Evolutionary conservation across 164 flowering plant genomes (phyloP), one percentile per base, ranked within the genome.

Genomic region (Kalanchoe fedtschenkoi): DNA sequence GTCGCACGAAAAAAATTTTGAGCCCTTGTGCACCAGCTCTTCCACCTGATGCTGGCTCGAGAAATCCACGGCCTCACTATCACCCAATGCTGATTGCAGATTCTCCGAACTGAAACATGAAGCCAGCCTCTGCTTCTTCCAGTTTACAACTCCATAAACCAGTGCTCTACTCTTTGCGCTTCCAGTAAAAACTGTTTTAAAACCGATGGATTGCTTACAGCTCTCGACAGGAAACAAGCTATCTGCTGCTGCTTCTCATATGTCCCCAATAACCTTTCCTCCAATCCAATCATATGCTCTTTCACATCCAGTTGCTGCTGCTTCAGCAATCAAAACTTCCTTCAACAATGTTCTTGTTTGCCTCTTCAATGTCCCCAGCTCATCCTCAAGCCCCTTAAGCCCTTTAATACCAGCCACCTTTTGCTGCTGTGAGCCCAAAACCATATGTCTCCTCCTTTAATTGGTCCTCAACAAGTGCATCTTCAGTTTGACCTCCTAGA

Each of bases 381-480:
- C 91, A 14, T 55, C 74, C 38, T 88, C 91, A 35, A 80, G 16
- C 0, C 80, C 91, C 60, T 60, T 78, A 1, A 76, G 65, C 4
- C 85, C 67, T 69, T 82, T 82, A 53, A 80, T 65, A 43, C 79
- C 64, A 14, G 65, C 73, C 19, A 32, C 64, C 56, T 68, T 76
- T 59, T 67, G 71, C 8, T 74, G 79, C 28, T 68, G 80, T 1
- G 34, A n/a, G 46, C 56, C 64, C 29, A 73, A 81, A 15, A 70
- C 3, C 17, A 61, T 71, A 47, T 80, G 58, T 65, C 81, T 76
- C 60, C 87, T 79, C 74, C 96, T 77, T 71, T 72, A 84, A 60
- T 88, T 91, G n/a, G 68, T 80, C 77, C 77, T 91, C 76, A 91
- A 60, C 21, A 91, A 74, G 67, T 86, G 89, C 78, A 72, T 83